Conservation (phyloP, 768 basidiomycete species). For the Inosperma sp. region DNA sequence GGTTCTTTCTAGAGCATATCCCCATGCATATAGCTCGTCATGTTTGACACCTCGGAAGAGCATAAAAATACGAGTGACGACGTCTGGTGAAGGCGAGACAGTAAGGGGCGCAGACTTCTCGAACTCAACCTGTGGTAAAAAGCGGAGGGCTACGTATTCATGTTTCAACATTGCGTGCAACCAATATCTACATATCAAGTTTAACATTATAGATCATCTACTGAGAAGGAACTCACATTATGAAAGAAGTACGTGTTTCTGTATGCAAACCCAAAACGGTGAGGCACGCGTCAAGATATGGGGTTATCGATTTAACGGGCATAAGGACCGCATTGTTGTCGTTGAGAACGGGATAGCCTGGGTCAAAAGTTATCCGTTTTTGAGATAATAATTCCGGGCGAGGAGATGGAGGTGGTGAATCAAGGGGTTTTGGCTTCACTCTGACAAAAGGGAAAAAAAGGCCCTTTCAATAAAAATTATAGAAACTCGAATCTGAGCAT, state of each 20-base stretch:
- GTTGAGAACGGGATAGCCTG: constrained; percentile 13
- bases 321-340: constrained; percentile 30
- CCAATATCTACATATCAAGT: constrained; percentile 39
- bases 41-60: constrained; percentile 36
- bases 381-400: not conserved
- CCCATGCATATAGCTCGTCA: constrained; percentile 25
- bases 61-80: too few relatives aligned
- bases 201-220: not conserved
- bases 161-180: constrained; percentile 39
- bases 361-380: constrained; percentile 7
- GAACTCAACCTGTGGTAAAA: constrained; percentile 41
- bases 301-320: constrained; percentile 22
- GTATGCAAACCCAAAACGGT: constrained; percentile 34
- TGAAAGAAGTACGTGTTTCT: constrained; percentile 42
- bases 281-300: constrained; percentile 34
- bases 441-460: not conserved
- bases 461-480: too few relatives aligned
- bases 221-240: constrained; percentile 29
- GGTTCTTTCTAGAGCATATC: constrained; percentile 16
- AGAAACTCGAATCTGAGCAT: too few relatives aligned
- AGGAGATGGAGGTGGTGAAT: not conserved
- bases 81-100: constrained; percentile 38
- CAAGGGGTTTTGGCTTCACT: not conserved
- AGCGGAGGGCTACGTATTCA: constrained; percentile 39
- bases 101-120: constrained; percentile 36